Base-by-base conservation (phyloP, 257 asterid genomes). In the Dorcoceras hygrometricum region DNA sequence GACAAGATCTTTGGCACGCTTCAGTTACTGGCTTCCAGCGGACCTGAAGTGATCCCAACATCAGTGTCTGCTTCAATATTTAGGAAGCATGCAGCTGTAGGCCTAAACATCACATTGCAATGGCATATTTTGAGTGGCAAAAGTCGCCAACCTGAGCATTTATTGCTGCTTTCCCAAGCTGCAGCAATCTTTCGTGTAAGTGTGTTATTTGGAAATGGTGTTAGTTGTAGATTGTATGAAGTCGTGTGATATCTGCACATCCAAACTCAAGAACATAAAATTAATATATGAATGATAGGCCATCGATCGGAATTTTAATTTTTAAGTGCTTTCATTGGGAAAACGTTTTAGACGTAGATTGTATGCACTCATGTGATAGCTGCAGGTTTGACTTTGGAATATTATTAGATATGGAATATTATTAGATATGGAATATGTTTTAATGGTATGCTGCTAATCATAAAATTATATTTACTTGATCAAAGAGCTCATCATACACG, bases 161-260 rank as follows among this genome's bases (percentile, higher is more conserved):
- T 84, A 23, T 76, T 85, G 65, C 81, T 88, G 53, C 97, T 94
- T 73, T 86, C 98, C 60, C 89, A 89, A 64, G 99, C 98, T 74
- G 92, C 96, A 27, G 93, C 94, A 58, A 90, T 90, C 59, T 94
- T 94, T 79, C 96, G 96, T 61, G 99, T 90, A 82, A 81, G 97
- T 64, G 53, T 23, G 73, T 36, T 19, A 25, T 29, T 68, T 66
- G 65, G 23, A 71, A 28, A 25, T 50, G 19, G 59, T 18, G 26
- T 18, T 61, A 19, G 57, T 23, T 54, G 24, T 72, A 55, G 57
- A 65, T 23, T 6, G 12, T 46, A 46, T 3, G 5, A 14, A 14
- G 22, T 46, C 54, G 2, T 16, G 54, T 22, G 5, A 46, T 16
- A 46, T 8, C 8, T 4, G 22, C 20, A 46, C 8, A 0, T 46